Conservation (phyloP, 2,329 filamentous ascomycete genomes). For the Torrubiellomyces zombiae region DNA sequence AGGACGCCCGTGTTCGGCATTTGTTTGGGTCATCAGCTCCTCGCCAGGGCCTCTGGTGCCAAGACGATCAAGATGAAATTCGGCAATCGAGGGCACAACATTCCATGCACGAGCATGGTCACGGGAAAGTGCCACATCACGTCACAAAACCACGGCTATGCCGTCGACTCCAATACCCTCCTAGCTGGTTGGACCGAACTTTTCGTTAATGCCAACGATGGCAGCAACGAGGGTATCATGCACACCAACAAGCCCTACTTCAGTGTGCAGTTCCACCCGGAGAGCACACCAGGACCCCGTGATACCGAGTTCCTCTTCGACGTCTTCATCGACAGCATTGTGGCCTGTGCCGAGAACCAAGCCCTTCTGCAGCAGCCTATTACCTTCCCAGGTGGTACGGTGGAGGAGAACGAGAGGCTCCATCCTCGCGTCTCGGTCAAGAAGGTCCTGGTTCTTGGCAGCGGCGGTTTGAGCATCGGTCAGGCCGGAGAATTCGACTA, state of each 20-base stretch:
- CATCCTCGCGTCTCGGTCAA: slow-evolving; percentile 73
- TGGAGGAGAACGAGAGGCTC: slow-evolving; percentile 58
- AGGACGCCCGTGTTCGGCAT: slow-evolving; percentile 88
- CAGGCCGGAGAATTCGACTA: slow-evolving; percentile 99
- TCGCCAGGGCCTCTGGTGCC: slow-evolving; percentile 76
- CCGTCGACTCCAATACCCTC: slow-evolving; percentile 67
- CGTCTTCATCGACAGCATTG: slow-evolving; percentile 80
- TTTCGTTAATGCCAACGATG: slow-evolving; percentile 96
- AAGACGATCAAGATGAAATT: slow-evolving; percentile 95
- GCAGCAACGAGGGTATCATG: slow-evolving; percentile 94
- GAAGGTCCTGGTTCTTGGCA: slow-evolving; percentile 88
- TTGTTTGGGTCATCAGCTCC: slow-evolving; percentile 84
- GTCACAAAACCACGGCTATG: slow-evolving; percentile 95
- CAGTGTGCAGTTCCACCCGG: slow-evolving; percentile 98
- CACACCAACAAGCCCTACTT: slow-evolving; percentile 78
- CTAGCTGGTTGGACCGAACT: slow-evolving; percentile 76
- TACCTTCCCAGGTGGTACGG: slow-evolving; percentile 70
- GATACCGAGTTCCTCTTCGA: slow-evolving; percentile 97
- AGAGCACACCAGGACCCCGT: slow-evolving; percentile 85
- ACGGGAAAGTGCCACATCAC: slow-evolving; percentile 98
- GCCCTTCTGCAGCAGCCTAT: slow-evolving; percentile 57
- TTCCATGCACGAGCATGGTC: slow-evolving; percentile 89
- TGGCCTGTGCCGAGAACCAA: slow-evolving; percentile 50
- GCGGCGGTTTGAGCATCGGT: slow-evolving; percentile 89
- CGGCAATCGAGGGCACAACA: slow-evolving; percentile 96